Conservation (phyloP, 2,329 filamentous ascomycete species). For the Penicillium freii region DNA sequence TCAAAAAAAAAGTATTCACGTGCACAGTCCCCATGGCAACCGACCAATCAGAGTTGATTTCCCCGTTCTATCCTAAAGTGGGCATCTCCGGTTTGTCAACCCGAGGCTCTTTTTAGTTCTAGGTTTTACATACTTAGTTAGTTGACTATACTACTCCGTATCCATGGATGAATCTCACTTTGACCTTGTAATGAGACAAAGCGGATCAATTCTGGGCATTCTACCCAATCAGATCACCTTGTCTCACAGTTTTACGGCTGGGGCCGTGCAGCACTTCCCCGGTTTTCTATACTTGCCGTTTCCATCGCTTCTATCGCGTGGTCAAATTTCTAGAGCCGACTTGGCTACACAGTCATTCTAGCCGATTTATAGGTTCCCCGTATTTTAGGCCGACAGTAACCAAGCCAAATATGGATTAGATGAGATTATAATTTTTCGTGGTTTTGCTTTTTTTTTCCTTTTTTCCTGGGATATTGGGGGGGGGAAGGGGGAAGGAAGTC, state of each 20-base stretch:
- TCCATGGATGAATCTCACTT: neutral
- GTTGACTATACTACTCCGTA: no score
- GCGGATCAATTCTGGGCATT: neutral
- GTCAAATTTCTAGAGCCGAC: neutral
- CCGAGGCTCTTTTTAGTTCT: conserved; percentile 8
- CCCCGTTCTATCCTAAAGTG: conserved; percentile 4
- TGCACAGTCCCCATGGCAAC: neutral
- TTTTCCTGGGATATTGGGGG: neutral
- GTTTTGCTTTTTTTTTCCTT: neutral
- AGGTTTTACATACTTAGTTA: neutral
- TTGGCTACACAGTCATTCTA: conserved; percentile 4
- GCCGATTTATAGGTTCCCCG: neutral
- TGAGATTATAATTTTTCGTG: neutral
- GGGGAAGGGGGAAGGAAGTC: neutral
- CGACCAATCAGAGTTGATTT: neutral
- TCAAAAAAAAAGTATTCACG: neutral
- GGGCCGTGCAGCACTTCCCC: conserved; percentile 4
- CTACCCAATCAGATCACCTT: neutral
- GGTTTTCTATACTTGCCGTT: conserved; percentile 4
- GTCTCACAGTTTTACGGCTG: neutral
- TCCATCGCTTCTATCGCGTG: conserved; percentile 1
- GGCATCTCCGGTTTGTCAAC: neutral
- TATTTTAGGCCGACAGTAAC: neutral
- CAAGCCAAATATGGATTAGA: neutral
- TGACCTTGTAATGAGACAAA: no score